Evolutionary conservation across 2,329 filamentous ascomycete genomes (phyloP).

Genomic region (Metarhizium rileyi): DNA sequence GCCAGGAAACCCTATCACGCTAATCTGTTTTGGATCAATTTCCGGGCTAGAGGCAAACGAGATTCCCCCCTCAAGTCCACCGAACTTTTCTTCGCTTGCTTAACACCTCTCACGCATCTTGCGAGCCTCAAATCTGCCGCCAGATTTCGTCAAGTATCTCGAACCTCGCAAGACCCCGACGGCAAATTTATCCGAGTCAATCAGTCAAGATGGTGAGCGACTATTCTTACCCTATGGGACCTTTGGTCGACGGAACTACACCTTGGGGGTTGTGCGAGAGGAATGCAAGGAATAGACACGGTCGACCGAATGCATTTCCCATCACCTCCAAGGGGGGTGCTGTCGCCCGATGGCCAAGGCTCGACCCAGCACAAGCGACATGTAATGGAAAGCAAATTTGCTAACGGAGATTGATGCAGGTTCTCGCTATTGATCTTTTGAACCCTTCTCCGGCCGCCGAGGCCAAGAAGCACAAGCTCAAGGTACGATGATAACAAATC

Average conservation of each 20-base stretch:
- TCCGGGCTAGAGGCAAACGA: constrained; percentile 26
- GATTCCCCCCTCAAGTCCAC: constrained; percentile 25
- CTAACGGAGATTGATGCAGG: constrained; percentile 52
- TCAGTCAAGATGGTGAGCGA: constrained; percentile 62
- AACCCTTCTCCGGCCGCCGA: constrained; percentile 97
- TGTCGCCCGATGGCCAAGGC: constrained; percentile 8
- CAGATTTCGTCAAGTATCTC: constrained; percentile 44
- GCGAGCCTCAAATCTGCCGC: constrained; percentile 45
- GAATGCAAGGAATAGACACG: background rate
- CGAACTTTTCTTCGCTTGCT: constrained; percentile 41
- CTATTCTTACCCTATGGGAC: constrained; percentile 12
- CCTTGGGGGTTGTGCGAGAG: constrained; percentile 10
- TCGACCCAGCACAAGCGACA: background rate
- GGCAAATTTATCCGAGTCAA: constrained; percentile 33
- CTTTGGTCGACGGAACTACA: constrained; percentile 10
- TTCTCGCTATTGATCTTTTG: constrained; percentile 99
- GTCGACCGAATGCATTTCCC: constrained; percentile 10
- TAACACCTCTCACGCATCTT: constrained; percentile 36
- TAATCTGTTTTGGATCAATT: constrained; percentile 27
- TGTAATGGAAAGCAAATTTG: constrained; percentile 15
- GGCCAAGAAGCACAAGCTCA: constrained; percentile 99
- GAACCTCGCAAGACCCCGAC: constrained; percentile 36
- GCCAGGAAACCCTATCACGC: constrained; percentile 28
- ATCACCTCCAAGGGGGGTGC: constrained; percentile 10
- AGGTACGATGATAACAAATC: constrained; percentile 51